Evolutionary conservation across 345 rosid genomes (phyloP), one percentile per base, ranked within the genome.

Genomic region (Eucalyptus camaldulensis): DNA sequence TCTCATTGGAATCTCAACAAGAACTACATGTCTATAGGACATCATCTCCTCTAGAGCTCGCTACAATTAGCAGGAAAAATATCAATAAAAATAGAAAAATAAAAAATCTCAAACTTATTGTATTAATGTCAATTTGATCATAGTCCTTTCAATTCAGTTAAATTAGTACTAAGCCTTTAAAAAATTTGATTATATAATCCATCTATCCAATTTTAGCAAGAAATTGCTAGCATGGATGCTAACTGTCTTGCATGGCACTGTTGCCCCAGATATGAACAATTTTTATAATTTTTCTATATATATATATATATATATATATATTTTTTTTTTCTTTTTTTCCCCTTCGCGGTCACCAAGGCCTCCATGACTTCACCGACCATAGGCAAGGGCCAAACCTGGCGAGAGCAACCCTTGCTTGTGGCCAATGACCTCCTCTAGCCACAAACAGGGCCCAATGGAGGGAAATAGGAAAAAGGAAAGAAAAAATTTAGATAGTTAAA

Each of bases 171-270:
- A 60, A 27, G 14, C 31, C 31, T 60, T 60, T 60, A 27, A 12
- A 60, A 27, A 60, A 12, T 6, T 27, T 27, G 2, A 29, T 3
- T 11, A 60, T 60, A 1, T 60, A 27, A 27, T 60, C 6, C 31
- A 27, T 13, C 0, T 29, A 0, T 27, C 4, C 69, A 60, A 27
- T 0, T 60, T 60, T 27, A 13, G 2, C 0, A 0, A 12, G n/a
- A 27, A 60, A 12, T 60, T 0, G 1, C 1, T 25, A 3, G 29
- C 8, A 12, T 3, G 4, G 1, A 60, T 12, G 7, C 4, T 27
- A 10, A 1, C 3, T 10, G 1, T 25, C 7, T 58, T 58, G 12
- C 6, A 10, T 25, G 0, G 4, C 13, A 25, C 1, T 0, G 0
- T 58, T 25, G 5, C 65, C 2, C 1, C 11, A 12, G 13, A 22